These are phyloP conservation scores for Nicotiana sylvestris DNA, from an alignment of 257 asterid genomes.

Conservation along the genomic window DNA sequence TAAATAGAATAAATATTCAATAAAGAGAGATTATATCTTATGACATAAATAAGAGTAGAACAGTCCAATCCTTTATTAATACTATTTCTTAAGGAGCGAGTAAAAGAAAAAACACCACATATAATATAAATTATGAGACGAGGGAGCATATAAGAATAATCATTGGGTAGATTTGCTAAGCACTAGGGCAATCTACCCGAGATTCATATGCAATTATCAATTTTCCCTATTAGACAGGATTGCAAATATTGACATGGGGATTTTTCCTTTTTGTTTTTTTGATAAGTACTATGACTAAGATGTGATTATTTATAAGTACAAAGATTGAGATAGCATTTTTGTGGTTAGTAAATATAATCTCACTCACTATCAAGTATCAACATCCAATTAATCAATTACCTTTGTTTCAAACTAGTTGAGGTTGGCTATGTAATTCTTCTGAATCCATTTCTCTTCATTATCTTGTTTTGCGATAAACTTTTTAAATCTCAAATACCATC, in stretches of 20 bases:
- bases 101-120: no score
- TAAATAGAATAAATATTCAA: no score
- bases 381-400: neutral
- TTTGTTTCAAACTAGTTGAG: neutral
- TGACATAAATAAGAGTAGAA: no score
- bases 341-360: neutral
- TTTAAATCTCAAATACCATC: neutral
- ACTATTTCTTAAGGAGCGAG: no score
- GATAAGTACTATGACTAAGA: neutral
- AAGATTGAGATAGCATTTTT: neutral
- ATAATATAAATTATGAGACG: no score
- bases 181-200: neutral
- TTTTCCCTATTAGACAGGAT: neutral
- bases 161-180: neutral
- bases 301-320: neutral
- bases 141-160: no score
- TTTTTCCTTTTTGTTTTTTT: neutral
- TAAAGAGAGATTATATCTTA: no score
- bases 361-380: neutral
- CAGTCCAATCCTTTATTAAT: no score
- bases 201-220: neutral
- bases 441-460: neutral
- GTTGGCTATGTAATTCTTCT: neutral
- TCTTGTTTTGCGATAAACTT: no score
- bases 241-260: neutral